These are phyloP conservation scores for Phialemonium atrogriseum DNA, from an alignment of 2,329 filamentous ascomycete genomes.

Conservation along the genomic window DNA sequence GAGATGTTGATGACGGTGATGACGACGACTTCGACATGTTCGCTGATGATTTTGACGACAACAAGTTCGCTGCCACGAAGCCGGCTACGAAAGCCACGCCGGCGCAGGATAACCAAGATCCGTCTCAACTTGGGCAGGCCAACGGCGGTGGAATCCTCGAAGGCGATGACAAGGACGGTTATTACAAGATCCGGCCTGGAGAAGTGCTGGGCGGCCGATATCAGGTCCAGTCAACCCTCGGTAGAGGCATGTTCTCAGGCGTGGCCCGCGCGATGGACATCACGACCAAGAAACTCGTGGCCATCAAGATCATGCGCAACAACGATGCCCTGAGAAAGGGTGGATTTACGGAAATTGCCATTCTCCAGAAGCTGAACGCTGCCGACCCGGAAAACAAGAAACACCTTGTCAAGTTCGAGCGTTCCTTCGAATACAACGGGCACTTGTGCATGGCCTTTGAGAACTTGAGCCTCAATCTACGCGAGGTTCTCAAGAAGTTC, in stretches of 20 bases:
- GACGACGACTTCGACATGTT: constrained; percentile 83
- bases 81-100: constrained; percentile 22
- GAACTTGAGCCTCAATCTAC: constrained; percentile 84
- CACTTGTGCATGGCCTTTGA: constrained; percentile 97
- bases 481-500: constrained; percentile 92
- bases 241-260: constrained; percentile 92
- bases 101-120: constrained; percentile 33
- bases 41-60: constrained; percentile 67
- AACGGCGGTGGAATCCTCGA: constrained; percentile 72
- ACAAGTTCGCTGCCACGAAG: constrained; percentile 52
- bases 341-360: constrained; percentile 89
- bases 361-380: constrained; percentile 77
- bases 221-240: constrained; percentile 77
- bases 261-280: constrained; percentile 85
- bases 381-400: constrained; percentile 84
- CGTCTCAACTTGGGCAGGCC: constrained; percentile 37
- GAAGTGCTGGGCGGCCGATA: constrained; percentile 87
- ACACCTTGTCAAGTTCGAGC: constrained; percentile 81
- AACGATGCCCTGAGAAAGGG: constrained; percentile 90
- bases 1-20: constrained; percentile 53
- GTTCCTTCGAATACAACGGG: constrained; percentile 86
- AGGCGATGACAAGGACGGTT: constrained; percentile 89
- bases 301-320: constrained; percentile 96
- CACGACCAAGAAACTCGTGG: constrained; percentile 67
- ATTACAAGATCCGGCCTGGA: constrained; percentile 90